A percentile compares a stretch with the other conserved stretches of the same genome.
Conservation (phyloP, 2,329 filamentous ascomycete genomes). For the Apiospora marii region DNA sequence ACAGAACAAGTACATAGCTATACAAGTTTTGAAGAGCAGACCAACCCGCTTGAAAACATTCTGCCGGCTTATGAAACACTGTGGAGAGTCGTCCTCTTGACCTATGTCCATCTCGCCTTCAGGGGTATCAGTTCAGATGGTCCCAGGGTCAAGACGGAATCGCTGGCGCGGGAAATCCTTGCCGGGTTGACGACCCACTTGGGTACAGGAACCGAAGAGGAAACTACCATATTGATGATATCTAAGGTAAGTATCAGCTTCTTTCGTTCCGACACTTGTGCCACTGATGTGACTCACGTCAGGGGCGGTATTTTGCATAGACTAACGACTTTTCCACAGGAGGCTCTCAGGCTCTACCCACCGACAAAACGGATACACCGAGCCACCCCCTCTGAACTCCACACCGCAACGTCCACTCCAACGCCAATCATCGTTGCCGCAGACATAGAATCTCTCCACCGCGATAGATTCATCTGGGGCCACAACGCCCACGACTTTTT, state of each 20-base stretch:
- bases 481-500: conserved; percentile 49
- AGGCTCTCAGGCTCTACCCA: conserved; percentile 56
- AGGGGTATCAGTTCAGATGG: conserved; percentile 23
- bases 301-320: too few species aligned
- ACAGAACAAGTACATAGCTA: background rate
- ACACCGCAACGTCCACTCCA: too few species aligned
- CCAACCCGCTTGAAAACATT: conserved; percentile 56
- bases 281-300: too few species aligned
- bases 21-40: conserved; percentile 30
- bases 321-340: too few species aligned
- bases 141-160: conserved; percentile 15
- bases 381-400: conserved; percentile 28
- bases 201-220: background rate
- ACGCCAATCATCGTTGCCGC: conserved; percentile 29
- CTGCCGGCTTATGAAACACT: conserved; percentile 64
- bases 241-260: conserved; percentile 40
- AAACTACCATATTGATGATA: conserved; percentile 32
- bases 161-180: conserved; percentile 31
- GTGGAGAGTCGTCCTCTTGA: conserved; percentile 57
- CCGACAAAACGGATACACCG: conserved; percentile 57
- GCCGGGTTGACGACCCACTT: background rate
- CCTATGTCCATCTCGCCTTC: conserved; percentile 49
- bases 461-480: conserved; percentile 52
- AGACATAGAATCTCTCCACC: conserved; percentile 45
- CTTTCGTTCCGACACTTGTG: too few species aligned